Base-by-base conservation (phyloP, 1,139 yeast species). In the Taphrina wiesneri region DNA sequence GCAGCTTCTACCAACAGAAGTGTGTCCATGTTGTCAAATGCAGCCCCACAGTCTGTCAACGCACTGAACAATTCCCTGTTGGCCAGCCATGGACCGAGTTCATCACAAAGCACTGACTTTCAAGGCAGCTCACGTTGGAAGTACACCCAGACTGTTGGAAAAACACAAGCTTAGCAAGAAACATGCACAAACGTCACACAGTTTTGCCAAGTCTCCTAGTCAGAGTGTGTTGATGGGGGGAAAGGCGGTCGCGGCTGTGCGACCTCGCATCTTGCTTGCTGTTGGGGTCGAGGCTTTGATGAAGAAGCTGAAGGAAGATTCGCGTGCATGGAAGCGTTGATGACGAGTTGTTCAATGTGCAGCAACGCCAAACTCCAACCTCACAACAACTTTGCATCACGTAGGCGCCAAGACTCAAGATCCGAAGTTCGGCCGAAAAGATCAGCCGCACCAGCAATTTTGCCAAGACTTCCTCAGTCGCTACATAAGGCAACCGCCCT, bases 101-200 rank as follows among this genome's bases (percentile, higher is more conserved):
- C 54, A 36, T 28, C 54, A 17, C 36, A 34, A 15, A 49, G 26
- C 7, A 49, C 36, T 28, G 54, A 52, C 26, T 52, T 52, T 19
- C 26, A 30, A 34, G 56, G 56, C 19, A 52, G 56, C 45, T 19
- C 56, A 15, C 41, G 56, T 9, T 52, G 56, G 56, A n/a, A 17
- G 19, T 52, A 52, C 43, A 15, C 41, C 6, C 56, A 52, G 17
- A 49, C 49, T 11, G 54, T 30, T 15, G 34, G 36, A 11, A 49
- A 28, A 19, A 28, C 36, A 26, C 26, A 23, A 28, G 39, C 23
- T 26, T 45, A 39, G 26, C 51, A 19, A 11, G 11, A n/a, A 2
- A 19, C 17, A 11, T n/a, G 17, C 17, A n/a, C 47, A 41, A 9
- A 41, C 15, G 15, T 15, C 36, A 32, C 15, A 15, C 2, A 4